These are phyloP conservation scores for Boletales sp. DNA, from an alignment of 768 basidiomycete genomes.

Conservation along the genomic window DNA sequence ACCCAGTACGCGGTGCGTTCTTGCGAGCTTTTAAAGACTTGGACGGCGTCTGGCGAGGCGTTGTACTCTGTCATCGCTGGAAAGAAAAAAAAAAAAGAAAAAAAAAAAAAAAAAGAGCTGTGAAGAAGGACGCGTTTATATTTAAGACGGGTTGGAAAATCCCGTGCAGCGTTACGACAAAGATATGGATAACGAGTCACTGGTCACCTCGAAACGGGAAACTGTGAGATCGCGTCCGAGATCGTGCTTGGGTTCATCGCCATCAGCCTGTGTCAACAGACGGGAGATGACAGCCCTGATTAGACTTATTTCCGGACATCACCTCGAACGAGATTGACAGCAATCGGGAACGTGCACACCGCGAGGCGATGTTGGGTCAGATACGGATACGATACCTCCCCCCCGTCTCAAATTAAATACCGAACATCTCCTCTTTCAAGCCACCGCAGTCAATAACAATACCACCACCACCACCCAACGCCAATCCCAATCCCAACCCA, in stretches of 20 bases:
- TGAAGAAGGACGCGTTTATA: conserved; percentile 19
- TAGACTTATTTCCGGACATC: conserved; percentile 30
- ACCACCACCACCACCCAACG: not conserved
- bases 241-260: conserved; percentile 11
- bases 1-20: conserved; percentile 70
- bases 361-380: conserved; percentile 24
- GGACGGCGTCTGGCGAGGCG: conserved; percentile 53
- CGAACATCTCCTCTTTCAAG: conserved; percentile 3
- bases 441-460: not conserved
- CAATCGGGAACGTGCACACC: conserved; percentile 25
- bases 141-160: conserved; percentile 15
- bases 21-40: conserved; percentile 54
- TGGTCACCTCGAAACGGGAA: no score
- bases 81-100: not conserved
- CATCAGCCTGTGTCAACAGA: not conserved
- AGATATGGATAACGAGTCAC: no score
- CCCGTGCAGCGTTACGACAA: conserved; percentile 14
- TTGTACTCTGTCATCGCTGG: conserved; percentile 63
- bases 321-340: conserved; percentile 27
- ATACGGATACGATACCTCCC: not conserved
- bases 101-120: conserved; percentile 6
- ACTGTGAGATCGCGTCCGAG: conserved; percentile 10
- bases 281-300: conserved; percentile 21
- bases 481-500: not conserved
- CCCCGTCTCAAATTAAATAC: conserved; percentile 15